phyloP scores from a whole-genome alignment of 306 rosid species.

The Cicer bijugum region DNA sequence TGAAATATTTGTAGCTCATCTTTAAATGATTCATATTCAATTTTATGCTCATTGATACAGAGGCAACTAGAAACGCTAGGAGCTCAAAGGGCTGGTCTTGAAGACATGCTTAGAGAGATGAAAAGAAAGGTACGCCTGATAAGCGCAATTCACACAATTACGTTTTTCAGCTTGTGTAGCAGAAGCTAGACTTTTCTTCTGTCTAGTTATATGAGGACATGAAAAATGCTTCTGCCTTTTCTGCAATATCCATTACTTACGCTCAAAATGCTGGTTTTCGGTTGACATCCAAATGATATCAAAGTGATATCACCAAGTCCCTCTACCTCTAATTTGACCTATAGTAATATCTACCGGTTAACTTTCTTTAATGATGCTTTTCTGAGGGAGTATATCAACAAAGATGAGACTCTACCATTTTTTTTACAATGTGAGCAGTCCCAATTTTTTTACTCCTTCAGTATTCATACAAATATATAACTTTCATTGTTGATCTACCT shows the following conservation, averaged over 20 bases:
- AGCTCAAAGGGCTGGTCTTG: slow-evolving; percentile 99
- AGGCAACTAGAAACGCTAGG: slow-evolving; percentile 97
- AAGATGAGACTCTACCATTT: not conserved
- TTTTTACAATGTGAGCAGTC: not conserved
- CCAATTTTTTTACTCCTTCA: not conserved
- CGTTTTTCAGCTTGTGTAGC: slow-evolving; percentile 6
- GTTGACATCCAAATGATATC: not conserved
- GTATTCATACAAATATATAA: not conserved
- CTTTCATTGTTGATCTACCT: not conserved
- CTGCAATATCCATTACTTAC: not conserved
- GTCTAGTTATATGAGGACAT: slow-evolving; percentile 10
- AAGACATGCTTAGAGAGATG: slow-evolving; percentile 99
- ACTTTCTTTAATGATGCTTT: not conserved
- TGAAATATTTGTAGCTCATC: not conserved
- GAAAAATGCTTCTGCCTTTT: slow-evolving; percentile 20
- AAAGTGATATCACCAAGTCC: not conserved
- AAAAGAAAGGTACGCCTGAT: slow-evolving; percentile 78
- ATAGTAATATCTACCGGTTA: not conserved
- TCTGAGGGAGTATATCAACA: not conserved
- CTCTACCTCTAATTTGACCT: not conserved
- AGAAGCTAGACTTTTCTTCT: slow-evolving; percentile 20
- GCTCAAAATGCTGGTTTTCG: not conserved
- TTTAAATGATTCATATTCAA: slow-evolving; percentile 32
- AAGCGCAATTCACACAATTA: slow-evolving; percentile 5
- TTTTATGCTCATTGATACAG: slow-evolving; percentile 62